Conservation (phyloP, 768 basidiomycete species). For the Tricholoma saponaceum region DNA sequence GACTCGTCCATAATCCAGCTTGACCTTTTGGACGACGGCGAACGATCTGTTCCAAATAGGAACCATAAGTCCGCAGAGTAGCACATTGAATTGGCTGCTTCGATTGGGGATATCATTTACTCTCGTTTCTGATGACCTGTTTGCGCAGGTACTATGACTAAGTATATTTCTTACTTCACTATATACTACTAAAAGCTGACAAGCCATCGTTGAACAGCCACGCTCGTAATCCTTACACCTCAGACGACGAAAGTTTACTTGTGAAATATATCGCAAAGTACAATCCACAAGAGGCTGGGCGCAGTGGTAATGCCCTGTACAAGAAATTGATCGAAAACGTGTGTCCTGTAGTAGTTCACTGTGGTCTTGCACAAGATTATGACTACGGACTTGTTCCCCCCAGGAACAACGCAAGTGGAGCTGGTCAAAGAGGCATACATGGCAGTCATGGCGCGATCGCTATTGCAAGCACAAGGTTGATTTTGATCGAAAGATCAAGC, state of each 20-base stretch:
- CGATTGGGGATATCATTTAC: not conserved
- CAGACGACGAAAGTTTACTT: conserved; percentile 39
- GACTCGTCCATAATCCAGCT: not conserved
- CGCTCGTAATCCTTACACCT: conserved; percentile 26
- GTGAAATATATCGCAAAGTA: conserved; percentile 46
- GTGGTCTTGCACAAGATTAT: not conserved
- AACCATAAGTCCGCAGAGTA: not conserved
- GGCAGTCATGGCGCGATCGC: conserved; percentile 63
- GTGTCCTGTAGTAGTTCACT: conserved; percentile 10
- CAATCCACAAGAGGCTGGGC: conserved; percentile 35
- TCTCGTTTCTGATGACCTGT: not conserved
- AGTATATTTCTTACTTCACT: conserved; percentile 1
- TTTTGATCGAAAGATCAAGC: conserved; percentile 41
- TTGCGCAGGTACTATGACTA: conserved; percentile 1
- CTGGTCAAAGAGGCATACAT: conserved; percentile 50
- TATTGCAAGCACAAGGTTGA: conserved; percentile 41
- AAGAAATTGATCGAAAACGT: conserved; percentile 43
- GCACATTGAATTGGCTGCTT: not conserved
- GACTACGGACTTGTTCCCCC: not conserved
- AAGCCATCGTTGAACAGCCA: not conserved
- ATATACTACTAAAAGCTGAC: not conserved
- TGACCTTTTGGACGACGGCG: no score
- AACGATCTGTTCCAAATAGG: not conserved
- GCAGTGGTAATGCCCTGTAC: conserved; percentile 45
- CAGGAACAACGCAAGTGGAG: conserved; percentile 41